Percentiles rank a stretch among this genome's conserved stretches.
Conservation (phyloP, 768 basidiomycete genomes). For the Chlorophyllum brunneum region DNA sequence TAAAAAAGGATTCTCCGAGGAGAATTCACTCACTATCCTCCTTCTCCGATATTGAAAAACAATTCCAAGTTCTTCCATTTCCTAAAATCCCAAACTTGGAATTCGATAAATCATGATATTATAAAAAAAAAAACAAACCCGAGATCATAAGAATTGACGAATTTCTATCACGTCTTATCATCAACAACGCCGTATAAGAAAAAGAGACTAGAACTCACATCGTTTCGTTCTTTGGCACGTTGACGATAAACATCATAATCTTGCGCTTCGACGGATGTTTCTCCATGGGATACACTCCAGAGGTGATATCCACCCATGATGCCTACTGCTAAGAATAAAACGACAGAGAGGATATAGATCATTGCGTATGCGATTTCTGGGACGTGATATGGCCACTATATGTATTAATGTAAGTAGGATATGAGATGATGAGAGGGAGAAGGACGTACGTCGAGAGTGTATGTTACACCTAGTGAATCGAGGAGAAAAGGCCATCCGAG, state of each 20-base stretch:
- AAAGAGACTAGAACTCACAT: constrained; percentile 41
- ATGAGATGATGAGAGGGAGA: background rate
- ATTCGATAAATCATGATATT: background rate
- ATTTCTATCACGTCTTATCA: constrained; percentile 42
- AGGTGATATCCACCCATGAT: constrained; percentile 75
- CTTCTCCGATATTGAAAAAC: constrained; percentile 83
- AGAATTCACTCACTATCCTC: constrained; percentile 68
- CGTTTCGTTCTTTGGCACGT: constrained; percentile 62
- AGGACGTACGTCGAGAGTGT: constrained; percentile 29
- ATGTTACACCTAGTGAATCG: constrained; percentile 53
- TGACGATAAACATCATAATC: constrained; percentile 79
- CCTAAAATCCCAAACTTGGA: constrained; percentile 23
- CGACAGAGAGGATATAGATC: constrained; percentile 69
- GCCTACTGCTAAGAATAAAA: constrained; percentile 71
- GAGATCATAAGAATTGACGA: constrained; percentile 89
- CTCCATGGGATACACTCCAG: constrained; percentile 65
- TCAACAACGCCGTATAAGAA: background rate
- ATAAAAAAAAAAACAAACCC: constrained; percentile 46
- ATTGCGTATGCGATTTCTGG: constrained; percentile 72
- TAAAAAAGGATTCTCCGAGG: background rate
- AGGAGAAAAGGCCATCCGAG: constrained; percentile 64
- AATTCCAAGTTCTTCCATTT: constrained; percentile 65
- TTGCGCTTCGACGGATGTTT: constrained; percentile 88
- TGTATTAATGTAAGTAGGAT: background rate
- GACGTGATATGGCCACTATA: constrained; percentile 44